Evolutionary conservation across 257 asterid genomes (phyloP), one percentile per base, ranked within the genome.

Genomic region (Misopates orontium): DNA sequence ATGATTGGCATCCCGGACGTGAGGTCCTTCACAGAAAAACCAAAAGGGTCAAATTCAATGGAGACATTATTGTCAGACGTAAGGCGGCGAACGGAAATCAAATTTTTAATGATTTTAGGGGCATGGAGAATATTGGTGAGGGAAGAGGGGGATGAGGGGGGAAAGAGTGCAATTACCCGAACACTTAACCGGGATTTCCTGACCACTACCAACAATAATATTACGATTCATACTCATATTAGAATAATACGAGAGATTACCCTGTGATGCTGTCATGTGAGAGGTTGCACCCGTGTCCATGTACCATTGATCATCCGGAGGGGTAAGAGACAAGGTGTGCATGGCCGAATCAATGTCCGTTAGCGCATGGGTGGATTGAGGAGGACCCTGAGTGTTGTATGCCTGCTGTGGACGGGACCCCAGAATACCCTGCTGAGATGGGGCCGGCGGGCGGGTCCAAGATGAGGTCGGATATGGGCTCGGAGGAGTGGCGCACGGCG

Each of bases 211-310:
- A n/a, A 13, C 4, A 1, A 49, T 1, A n/a, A n/a, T n/a, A n/a
- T n/a, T n/a, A n/a, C n/a, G n/a, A 13, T 49, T 47, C 15, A 7
- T 47, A 17, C 52, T 47, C 19, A n/a, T 13, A 50, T 50, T 50
- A 3, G 19, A 50, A 50, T 50, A 50, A 18, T 3, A 19, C 19
- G 24, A 15, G 23, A 50, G 56, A 50, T 1, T 50, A 50, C 56
- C n/a, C n/a, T 50, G 3, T 0, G 56, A 50, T 15, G 23, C 1
- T 3, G 70, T 64, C 70, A 64, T 50, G 25, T 64, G 70, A 31
- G 70, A 64, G 41, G 70, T 64, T 13, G 70, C 59, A 6, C 70
- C 70, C 6, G 59, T 64, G 10, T 64, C 70, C 59, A 64, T 48
- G 31, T 50, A 50, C 56, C 56, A 50, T 1, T 18, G 1, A 1